Evolutionary conservation across 1,284 basidiomycete species (phyloP), one percentile per base, ranked within the genome.

Genomic region (Cutaneotrichosporon arboriforme): DNA sequence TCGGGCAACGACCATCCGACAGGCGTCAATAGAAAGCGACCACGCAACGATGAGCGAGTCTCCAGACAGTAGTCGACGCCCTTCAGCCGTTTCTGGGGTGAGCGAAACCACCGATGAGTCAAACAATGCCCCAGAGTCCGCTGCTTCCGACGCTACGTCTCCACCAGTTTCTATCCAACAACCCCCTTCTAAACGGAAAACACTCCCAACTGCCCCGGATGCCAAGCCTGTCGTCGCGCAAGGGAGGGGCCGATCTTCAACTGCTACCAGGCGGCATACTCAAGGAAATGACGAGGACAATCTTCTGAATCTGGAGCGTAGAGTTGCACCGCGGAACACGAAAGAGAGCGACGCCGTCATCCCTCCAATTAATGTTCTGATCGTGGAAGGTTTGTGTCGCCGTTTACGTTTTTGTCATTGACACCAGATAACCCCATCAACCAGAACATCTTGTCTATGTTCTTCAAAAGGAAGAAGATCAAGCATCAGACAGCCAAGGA

Each of bases 381-480:
- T 97, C 59, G 92, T 97, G 23, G 92, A 97, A 74, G 92, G 92
- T 90, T 56, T 57, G 83, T 77, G n/a, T n/a, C n/a, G n/a, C n/a
- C n/a, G n/a, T 15, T 4, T 20, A 34, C 21, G 0, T 13, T 14
- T 20, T 13, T 7, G 2, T 3, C 12, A 4, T 36, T 51, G 22
- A 46, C 47, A 14, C 0, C 64, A 97, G 96, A 99, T 77, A 99
- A 99, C 69, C 89, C 90, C 3, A 98, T 99, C 78, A 98, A 99
- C 73, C 92, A 94, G 69, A 92, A 88, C 22, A 97, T 98, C 72
- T 78, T 98, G 55, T 88, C 88, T 35, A 94, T 88, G 45, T 97
- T 97, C 71, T 90, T 98, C 88, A 85, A 84, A 65, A 90, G 88
- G 78, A 97, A 93, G 78, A 89, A 88, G 76, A 96, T 98, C 74